These are phyloP conservation scores for Madurella mycetomatis DNA, from an alignment of 2,329 filamentous ascomycete genomes.

Conservation along the genomic window DNA sequence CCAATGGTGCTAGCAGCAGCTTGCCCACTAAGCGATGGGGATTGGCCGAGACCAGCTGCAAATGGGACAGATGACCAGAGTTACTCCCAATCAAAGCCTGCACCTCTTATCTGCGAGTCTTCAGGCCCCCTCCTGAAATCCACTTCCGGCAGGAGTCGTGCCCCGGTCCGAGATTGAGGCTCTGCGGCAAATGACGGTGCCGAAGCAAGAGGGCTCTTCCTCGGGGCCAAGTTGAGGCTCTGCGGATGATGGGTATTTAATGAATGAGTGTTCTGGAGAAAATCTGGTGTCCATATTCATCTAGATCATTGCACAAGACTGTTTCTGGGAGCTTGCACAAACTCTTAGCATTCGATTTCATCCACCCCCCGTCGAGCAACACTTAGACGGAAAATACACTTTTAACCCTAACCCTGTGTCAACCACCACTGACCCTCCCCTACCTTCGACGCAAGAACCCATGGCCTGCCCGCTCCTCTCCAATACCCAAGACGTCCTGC, in stretches of 20 bases:
- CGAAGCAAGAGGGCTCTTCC: neutral
- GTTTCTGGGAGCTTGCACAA: neutral
- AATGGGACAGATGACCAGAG: neutral
- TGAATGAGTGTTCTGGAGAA: neutral
- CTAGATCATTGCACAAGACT: neutral
- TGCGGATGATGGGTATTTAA: neutral
- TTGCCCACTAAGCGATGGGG: neutral
- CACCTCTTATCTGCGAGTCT: neutral
- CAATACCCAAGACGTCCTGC: no score
- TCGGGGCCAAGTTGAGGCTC: neutral
- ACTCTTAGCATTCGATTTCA: neutral
- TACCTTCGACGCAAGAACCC: neutral
- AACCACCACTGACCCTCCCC: neutral
- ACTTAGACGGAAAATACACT: slow-evolving; percentile 3
- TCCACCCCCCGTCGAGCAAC: neutral
- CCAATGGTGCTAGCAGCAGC: neutral
- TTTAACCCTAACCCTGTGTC: slow-evolving; percentile 3
- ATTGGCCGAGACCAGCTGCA: slow-evolving; percentile 2
- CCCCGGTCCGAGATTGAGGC: neutral
- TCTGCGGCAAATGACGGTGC: neutral
- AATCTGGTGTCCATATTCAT: neutral
- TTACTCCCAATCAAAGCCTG: slow-evolving; percentile 1
- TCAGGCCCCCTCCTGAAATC: neutral
- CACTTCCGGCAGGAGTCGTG: neutral
- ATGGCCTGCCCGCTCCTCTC: neutral